Percentiles rank a stretch among this genome's conserved stretches.
phyloP scores from a whole-genome alignment of 805 yeast genomes.

The Barnettozyma vustinii region DNA sequence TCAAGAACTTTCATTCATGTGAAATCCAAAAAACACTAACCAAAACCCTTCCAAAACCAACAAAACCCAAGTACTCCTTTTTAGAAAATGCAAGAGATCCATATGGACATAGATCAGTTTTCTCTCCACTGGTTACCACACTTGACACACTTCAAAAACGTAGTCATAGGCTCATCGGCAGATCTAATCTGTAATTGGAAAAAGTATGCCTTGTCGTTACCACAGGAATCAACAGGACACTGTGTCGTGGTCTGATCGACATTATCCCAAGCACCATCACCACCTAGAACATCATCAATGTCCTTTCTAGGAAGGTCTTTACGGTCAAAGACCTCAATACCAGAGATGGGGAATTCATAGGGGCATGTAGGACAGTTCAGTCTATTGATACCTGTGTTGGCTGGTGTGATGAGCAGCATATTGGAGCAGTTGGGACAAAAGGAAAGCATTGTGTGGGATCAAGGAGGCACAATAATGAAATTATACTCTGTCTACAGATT shows the following conservation, averaged over 20 bases:
- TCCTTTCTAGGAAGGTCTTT: conserved; percentile 79
- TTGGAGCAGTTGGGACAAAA: conserved; percentile 94
- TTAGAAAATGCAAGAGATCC: background rate
- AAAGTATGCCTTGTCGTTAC: conserved; percentile 87
- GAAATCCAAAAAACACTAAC: background rate
- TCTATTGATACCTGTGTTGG: conserved; percentile 53
- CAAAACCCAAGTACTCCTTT: background rate
- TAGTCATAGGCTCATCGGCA: conserved; percentile 99
- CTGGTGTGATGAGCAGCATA: conserved; percentile 71
- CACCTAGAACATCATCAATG: conserved; percentile 95
- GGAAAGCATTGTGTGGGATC: conserved; percentile 64
- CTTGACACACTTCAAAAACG: conserved; percentile 90
- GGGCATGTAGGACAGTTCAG: conserved; percentile 94
- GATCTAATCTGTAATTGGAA: conserved; percentile 95
- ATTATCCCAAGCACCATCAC: conserved; percentile 97
- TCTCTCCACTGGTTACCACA: conserved; percentile 98
- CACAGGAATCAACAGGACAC: conserved; percentile 86
- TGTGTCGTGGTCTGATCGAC: conserved; percentile 94
- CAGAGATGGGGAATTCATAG: conserved; percentile 83
- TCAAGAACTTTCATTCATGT: background rate
- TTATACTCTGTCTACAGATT: background rate
- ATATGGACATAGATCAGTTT: conserved; percentile 40
- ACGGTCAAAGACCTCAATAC: conserved; percentile 80
- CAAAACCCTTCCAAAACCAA: background rate
- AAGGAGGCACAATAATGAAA: background rate